phyloP scores from a whole-genome alignment of 805 yeast genomes.

The Saccharomycodes ludwigii region DNA sequence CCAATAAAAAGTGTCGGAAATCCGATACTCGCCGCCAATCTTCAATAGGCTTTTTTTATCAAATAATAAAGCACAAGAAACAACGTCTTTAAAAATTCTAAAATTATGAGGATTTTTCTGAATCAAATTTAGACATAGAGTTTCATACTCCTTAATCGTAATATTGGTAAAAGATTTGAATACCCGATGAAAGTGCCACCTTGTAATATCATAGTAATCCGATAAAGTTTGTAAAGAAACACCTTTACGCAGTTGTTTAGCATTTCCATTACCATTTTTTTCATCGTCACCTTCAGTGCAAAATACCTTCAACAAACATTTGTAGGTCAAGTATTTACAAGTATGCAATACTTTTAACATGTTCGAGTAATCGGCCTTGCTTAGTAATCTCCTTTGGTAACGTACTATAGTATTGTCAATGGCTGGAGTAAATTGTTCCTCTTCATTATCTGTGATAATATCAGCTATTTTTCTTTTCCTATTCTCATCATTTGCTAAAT shows the following conservation, averaged over 20 bases:
- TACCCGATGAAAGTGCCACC: slow-evolving; percentile 91
- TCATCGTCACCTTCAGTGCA: background rate
- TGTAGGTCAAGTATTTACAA: slow-evolving; percentile 1
- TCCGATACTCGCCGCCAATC: no score
- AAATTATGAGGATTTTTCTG: no score
- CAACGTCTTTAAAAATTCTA: no score
- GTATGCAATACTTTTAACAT: slow-evolving; percentile 1
- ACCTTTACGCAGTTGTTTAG: slow-evolving; percentile 1
- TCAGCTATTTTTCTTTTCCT: no score
- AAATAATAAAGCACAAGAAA: no score
- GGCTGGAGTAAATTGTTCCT: no score
- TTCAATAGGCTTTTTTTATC: no score
- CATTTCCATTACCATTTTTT: background rate
- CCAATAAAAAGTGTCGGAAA: no score
- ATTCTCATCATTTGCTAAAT: no score
- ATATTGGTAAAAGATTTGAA: slow-evolving; percentile 77
- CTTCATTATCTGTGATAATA: no score
- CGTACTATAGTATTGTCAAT: no score
- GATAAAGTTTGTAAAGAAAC: slow-evolving; percentile 1
- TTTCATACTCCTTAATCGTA: slow-evolving; percentile 84
- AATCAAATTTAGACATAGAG: slow-evolving; percentile 58
- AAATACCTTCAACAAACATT: background rate
- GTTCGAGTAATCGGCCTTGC: slow-evolving; percentile 1
- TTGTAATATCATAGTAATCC: slow-evolving; percentile 40
- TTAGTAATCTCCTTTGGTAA: slow-evolving; percentile 1